Evolutionary conservation across 495 filamentous ascomycete species (phyloP), one percentile per base, ranked within the genome.

Genomic region (Penicillium ucsense): DNA sequence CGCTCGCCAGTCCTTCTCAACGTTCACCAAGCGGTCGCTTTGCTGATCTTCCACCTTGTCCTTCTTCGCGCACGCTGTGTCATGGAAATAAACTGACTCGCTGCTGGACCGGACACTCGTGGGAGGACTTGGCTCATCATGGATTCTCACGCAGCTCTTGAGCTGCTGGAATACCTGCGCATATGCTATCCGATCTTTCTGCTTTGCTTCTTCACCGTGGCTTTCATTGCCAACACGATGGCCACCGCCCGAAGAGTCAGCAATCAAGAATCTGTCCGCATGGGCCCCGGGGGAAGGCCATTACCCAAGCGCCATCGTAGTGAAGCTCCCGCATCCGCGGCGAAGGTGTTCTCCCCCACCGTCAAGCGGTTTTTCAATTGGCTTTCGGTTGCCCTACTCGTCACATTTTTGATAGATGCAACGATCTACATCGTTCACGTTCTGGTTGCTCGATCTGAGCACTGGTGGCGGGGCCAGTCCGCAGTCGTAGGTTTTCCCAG

Each of bases 391-490:
- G 75, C 69, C 6, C 67, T 86, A 4, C 72, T 89, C 30, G 54
- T 83, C 46, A 88, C 86, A 10, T 86, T 92, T 46, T 62, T 90
- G 40, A 85, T 70, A 39, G 88, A 89, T 66, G 79, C 84, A 36
- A 72, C 71, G 41, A 81, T 86, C 56, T 82, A 94, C 54, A 79
- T 92, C 39, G 47, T 78, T 46, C 92, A 89, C 73, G 85, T 88
- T 49, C 70, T 95, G 47, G 52, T 74, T 10, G 66, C 75, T 45
- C 72, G 75, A 43, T 71, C 83, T 30, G 72, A 85, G 52, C 72
- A 80, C 36, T 96, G 90, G 89, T 96, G 90, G 92, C 92, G 88
- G 60, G 88, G 87, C 30, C 80, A 95, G 66, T 73, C 85, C 31
- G 77, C 81, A 46, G 84, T 85, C 62, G 91, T 97, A 81, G 68